A percentile compares a stretch with the other conserved stretches of the same genome.
phyloP scores from a whole-genome alignment of 2,329 filamentous ascomycete genomes.

The Aspergillus sp. region DNA sequence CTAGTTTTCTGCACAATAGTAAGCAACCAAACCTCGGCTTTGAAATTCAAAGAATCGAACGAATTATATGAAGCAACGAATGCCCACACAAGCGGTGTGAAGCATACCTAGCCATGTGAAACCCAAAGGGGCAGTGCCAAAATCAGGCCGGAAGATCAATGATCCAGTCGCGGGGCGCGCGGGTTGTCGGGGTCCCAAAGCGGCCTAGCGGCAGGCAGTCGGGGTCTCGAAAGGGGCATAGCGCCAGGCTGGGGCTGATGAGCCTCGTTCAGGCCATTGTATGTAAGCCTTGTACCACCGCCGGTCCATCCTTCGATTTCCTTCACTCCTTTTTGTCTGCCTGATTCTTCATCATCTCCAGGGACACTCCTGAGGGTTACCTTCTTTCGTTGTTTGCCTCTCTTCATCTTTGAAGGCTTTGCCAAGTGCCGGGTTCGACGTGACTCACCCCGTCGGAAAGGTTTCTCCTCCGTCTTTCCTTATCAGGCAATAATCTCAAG shows the following conservation, averaged over 20 bases:
- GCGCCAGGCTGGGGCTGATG: slow-evolving; percentile 6
- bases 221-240: slow-evolving; percentile 16
- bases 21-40: no score
- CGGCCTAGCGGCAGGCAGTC: slow-evolving; percentile 23
- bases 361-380: background rate
- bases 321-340: background rate
- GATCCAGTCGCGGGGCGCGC: slow-evolving; percentile 2
- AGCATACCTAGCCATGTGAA: background rate
- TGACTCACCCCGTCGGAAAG: slow-evolving; percentile 2
- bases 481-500: slow-evolving; percentile 6
- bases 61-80: no score
- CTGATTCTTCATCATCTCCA: slow-evolving; percentile 3
- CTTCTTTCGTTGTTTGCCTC: background rate
- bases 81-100: no score
- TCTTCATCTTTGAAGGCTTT: background rate
- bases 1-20: no score
- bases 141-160: background rate
- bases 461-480: slow-evolving; percentile 2
- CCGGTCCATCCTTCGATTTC: slow-evolving; percentile 21
- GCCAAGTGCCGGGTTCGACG: background rate
- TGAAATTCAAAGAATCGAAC: no score
- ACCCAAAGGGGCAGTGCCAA: background rate
- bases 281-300: slow-evolving; percentile 5
- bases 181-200: slow-evolving; percentile 28
- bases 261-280: slow-evolving; percentile 9